Percentiles rank a stretch among this genome's conserved stretches.
phyloP scores from a whole-genome alignment of 192 early-diverging fungal species.

The Glomus cerebriforme region DNA sequence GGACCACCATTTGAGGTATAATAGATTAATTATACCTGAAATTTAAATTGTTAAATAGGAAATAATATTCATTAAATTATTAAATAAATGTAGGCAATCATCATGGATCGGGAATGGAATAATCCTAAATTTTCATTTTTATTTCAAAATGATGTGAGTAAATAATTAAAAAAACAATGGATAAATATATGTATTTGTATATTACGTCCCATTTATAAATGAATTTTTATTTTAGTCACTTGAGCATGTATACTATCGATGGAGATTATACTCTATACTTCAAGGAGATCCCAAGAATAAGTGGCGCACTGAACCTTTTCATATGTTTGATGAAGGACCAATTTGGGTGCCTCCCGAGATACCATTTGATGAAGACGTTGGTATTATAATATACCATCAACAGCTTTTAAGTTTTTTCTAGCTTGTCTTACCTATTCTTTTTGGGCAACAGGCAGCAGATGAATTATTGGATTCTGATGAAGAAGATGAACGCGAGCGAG shows the following conservation, averaged over 20 bases:
- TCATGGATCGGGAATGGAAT: slow-evolving; percentile 63
- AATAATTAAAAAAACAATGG: too few species aligned
- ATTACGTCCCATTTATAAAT: not conserved
- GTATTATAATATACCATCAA: slow-evolving; percentile 26
- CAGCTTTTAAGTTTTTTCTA: slow-evolving; percentile 30
- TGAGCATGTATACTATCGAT: slow-evolving; percentile 89
- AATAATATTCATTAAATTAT: not conserved
- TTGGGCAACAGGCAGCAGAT: slow-evolving; percentile 34
- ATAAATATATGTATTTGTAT: too few species aligned
- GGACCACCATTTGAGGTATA: slow-evolving; percentile 74
- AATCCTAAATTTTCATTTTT: slow-evolving; percentile 77
- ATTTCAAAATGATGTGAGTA: slow-evolving; percentile 64
- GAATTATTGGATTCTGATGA: slow-evolving; percentile 50
- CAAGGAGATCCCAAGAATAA: slow-evolving; percentile 75
- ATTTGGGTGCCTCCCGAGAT: slow-evolving; percentile 85
- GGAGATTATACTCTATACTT: slow-evolving; percentile 87
- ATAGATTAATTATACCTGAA: not conserved
- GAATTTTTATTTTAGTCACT: slow-evolving; percentile 43
- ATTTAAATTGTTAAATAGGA: not conserved
- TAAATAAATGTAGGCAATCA: slow-evolving; percentile 41
- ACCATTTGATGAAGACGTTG: slow-evolving; percentile 67
- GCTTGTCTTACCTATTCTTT: slow-evolving; percentile 14
- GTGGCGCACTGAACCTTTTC: slow-evolving; percentile 81
- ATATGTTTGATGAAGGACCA: slow-evolving; percentile 82
- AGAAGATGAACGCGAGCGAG: slow-evolving; percentile 50